Base-by-base conservation (phyloP, 371 early-diverging fungal species). In the Phascolomyces articulosus region DNA sequence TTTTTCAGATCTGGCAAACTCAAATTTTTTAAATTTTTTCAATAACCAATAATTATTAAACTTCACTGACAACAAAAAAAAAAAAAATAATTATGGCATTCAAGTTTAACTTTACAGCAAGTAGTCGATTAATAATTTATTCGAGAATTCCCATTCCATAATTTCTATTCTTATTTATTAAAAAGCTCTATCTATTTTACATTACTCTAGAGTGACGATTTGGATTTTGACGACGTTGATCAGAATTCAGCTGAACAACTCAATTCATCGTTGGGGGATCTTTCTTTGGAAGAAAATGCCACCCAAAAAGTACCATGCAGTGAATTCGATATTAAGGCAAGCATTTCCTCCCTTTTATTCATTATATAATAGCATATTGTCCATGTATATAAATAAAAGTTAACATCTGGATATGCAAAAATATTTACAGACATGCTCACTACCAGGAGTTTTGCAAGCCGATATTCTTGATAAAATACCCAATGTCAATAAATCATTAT, bases 61-160 rank as follows among this genome's bases (percentile, higher is more conserved):
- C 2, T 34, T 20, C 15, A 20, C n/a, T 13, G 16, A 47, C 47
- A 20, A 16, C 8, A 8, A 13, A 47, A 16, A 47, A 47, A 6
- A 20, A 47, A 13, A 47, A 47, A 47, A 23, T 38, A 31, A 62
- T 16, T 21, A 82, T 82, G 82, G 71, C 79, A 31, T 87, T 87
- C 70, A 81, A 78, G 59, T 87, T 87, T 60, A 87, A 87, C 66
- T 87, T 87, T 65, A 79, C 87, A 20, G 87, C 78, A 83, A 69
- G 76, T 28, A n/a, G n/a, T n/a, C n/a, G n/a, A n/a, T n/a, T n/a
- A n/a, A n/a, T n/a, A n/a, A n/a, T n/a, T n/a, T n/a, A n/a, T n/a
- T n/a, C n/a, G n/a, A n/a, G n/a, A n/a, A n/a, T n/a, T n/a, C n/a
- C n/a, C n/a, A n/a, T n/a, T n/a, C n/a, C n/a, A n/a, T n/a, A n/a